Conservation (phyloP, 176 grass and related monocot species). For the Ampelocalamus luodianensis region DNA sequence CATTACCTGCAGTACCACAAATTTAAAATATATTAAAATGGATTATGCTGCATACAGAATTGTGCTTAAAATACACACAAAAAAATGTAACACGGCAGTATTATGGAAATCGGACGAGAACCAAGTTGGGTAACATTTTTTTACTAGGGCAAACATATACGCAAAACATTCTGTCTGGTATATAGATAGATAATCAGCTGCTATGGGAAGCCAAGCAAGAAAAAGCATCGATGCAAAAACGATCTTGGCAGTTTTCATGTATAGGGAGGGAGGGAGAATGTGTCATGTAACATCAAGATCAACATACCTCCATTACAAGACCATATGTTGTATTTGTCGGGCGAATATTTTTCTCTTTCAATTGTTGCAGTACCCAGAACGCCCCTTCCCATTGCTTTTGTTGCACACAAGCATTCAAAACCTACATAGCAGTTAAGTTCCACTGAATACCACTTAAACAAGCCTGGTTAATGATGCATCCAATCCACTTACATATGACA, state of each 20-base stretch:
- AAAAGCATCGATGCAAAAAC: neutral
- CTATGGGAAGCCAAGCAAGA: constrained; percentile 3
- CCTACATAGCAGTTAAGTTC: too few species aligned
- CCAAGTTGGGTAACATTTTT: constrained; percentile 1
- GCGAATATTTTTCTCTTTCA: constrained; percentile 74
- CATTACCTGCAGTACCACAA: constrained; percentile 71
- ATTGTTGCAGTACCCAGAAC: constrained; percentile 78
- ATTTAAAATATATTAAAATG: constrained; percentile 32
- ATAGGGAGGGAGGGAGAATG: neutral
- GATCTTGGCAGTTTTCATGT: neutral
- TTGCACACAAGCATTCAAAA: too few species aligned
- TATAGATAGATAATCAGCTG: constrained; percentile 3
- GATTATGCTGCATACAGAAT: constrained; percentile 31
- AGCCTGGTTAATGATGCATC: too few species aligned
- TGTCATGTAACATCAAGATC: constrained; percentile 10
- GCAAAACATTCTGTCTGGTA: neutral
- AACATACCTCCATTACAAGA: constrained; percentile 87
- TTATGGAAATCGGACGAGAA: neutral
- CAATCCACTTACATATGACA: too few species aligned
- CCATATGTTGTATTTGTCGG: constrained; percentile 97
- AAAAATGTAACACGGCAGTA: constrained; percentile 23
- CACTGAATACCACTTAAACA: too few species aligned
- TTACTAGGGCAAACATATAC: neutral
- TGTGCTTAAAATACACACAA: neutral
- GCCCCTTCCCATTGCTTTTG: too few species aligned